Evolutionary conservation across 257 asterid species (phyloP).

Genomic region (Avicennia marina): DNA sequence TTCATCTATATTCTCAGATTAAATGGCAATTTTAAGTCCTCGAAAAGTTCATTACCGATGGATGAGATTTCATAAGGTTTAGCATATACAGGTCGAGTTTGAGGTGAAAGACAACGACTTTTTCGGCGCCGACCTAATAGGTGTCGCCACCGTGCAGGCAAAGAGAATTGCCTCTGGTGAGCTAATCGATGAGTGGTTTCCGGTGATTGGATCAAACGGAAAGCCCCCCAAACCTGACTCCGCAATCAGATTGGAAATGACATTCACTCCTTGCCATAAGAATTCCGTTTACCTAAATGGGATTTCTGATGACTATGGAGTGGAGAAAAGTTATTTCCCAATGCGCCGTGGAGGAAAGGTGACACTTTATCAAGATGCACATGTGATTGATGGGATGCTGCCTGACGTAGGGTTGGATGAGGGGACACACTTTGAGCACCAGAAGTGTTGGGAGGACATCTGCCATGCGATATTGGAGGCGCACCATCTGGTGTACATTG

Average conservation of each 20-base stretch:
- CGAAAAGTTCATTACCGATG: neutral
- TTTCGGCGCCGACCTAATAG: slow-evolving; percentile 86
- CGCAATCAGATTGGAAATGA: slow-evolving; percentile 58
- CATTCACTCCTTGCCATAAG: slow-evolving; percentile 48
- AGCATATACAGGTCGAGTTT: slow-evolving; percentile 47
- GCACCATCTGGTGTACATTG: slow-evolving; percentile 63
- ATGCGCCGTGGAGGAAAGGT: slow-evolving; percentile 70
- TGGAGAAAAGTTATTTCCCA: slow-evolving; percentile 71
- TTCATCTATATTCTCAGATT: too few species aligned
- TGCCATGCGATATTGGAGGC: slow-evolving; percentile 77
- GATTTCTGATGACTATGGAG: slow-evolving; percentile 35
- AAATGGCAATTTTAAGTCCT: too few species aligned
- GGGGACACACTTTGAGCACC: slow-evolving; percentile 32
- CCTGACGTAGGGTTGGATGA: slow-evolving; percentile 56
- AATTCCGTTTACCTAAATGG: slow-evolving; percentile 41
- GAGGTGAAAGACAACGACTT: slow-evolving; percentile 85
- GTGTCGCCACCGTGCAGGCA: slow-evolving; percentile 61
- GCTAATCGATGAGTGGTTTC: slow-evolving; percentile 76
- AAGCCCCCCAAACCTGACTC: slow-evolving; percentile 63
- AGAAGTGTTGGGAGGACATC: slow-evolving; percentile 77
- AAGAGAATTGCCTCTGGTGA: slow-evolving; percentile 54
- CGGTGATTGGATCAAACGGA: slow-evolving; percentile 55
- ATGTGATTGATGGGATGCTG: slow-evolving; percentile 59
- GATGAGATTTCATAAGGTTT: neutral
- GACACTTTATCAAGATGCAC: slow-evolving; percentile 76